Evolutionary conservation across 2,329 filamentous ascomycete species (phyloP), one percentile per base, ranked within the genome.

Genomic region (Colletotrichum graminicola): DNA sequence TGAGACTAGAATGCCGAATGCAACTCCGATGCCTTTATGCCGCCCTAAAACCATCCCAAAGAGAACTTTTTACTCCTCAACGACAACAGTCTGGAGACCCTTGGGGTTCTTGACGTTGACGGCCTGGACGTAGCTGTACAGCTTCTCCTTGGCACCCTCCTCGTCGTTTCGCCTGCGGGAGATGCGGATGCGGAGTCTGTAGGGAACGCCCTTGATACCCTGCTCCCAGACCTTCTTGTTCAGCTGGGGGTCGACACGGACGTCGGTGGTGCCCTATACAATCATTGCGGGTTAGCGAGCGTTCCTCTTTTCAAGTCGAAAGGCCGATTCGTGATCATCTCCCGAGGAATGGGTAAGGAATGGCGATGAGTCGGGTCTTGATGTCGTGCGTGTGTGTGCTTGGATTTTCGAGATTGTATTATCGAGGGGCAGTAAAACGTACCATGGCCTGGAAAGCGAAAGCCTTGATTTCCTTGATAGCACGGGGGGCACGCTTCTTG

Each of bases 211-310:
- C 93, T 98, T 99, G 90, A 99, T 92, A 86, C 96, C 96, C 83
- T 92, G 89, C 88, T 99, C 96, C 96, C 96, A 99, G 85, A 99
- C 95, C 91, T 99, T 98, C 94, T 99, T 99, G 93, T 99, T 99
- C 82, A 99, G 89, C 88, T 96, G 93, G 82, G 96, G 96, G 91
- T 99, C 96, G 83, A 99, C 88, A 81, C 96, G 96, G 87, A 99
- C 96, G 84, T 99, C 96, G 82, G 90, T 87, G 87, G 96, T 99
- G 84, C 95, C 95, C 96, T 99, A 79, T 36, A n/a, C 10, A 34
- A 47, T 10, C 11, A 76, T 14, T 36, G 73, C 55, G 49, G 73
- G 4, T 79, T 73, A 78, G 76, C 67, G 71, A 59, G 5, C 36
- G 47, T 39, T 54, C 43, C 49, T n/a, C 23, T 26, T 18, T 34